Percentiles rank a stretch among this genome's conserved stretches.
These are phyloP conservation scores for Cercospora zeina DNA, from an alignment of 2,329 filamentous ascomycete genomes.

Conservation along the genomic window DNA sequence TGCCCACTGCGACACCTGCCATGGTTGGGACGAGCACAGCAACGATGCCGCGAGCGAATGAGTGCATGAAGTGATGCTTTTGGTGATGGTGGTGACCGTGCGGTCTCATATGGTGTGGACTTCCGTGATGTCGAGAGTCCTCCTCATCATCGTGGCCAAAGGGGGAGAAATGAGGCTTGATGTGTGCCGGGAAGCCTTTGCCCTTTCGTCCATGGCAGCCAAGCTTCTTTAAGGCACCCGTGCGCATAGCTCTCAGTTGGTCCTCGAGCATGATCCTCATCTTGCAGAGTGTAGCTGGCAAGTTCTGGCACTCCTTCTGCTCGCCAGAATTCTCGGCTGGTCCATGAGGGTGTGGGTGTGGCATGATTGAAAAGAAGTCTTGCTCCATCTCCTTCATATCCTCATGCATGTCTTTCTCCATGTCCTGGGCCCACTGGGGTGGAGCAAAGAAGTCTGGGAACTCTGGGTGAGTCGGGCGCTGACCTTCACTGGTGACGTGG, in stretches of 20 bases:
- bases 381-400: conserved; percentile 15
- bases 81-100: conserved; percentile 37
- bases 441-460: conserved; percentile 24
- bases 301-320: conserved; percentile 43
- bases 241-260: conserved; percentile 49
- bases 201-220: conserved; percentile 40
- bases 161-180: conserved; percentile 37
- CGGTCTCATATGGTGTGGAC: conserved; percentile 33
- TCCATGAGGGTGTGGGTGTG: conserved; percentile 15
- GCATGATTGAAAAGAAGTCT: conserved; percentile 19
- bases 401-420: conserved; percentile 16
- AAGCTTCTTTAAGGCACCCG: conserved; percentile 15
- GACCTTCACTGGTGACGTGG: conserved; percentile 18
- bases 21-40: conserved; percentile 68
- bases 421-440: conserved; percentile 12
- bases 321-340: conserved; percentile 16
- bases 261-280: conserved; percentile 55
- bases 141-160: conserved; percentile 28
- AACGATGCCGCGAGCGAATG: conserved; percentile 56
- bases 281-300: conserved; percentile 55
- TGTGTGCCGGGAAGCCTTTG: conserved; percentile 32
- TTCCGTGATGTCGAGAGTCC: conserved; percentile 24
- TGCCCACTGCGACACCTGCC: conserved; percentile 67
- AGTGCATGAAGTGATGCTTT: conserved; percentile 47
- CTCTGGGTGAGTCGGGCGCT: conserved; percentile 3